phyloP scores from a whole-genome alignment of 345 rosid species.

The Chamaenerion angustifolium region DNA sequence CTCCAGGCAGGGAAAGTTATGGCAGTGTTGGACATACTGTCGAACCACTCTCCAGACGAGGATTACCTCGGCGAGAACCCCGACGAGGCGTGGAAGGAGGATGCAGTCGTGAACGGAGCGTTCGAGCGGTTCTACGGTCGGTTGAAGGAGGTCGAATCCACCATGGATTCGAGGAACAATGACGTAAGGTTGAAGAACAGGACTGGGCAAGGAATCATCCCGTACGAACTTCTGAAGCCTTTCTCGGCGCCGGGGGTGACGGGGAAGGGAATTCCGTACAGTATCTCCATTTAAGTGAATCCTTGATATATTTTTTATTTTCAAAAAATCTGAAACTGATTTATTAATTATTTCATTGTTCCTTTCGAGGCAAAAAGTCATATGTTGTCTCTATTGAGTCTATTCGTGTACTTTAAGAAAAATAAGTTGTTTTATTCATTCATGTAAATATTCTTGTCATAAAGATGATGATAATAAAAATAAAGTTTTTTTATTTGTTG shows the following conservation, averaged over 20 bases:
- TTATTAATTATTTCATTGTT: no score
- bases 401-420: no score
- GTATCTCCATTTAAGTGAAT: constrained; percentile 22
- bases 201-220: constrained; percentile 28
- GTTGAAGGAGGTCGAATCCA: constrained; percentile 24
- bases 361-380: no score
- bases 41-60: constrained; percentile 37
- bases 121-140: constrained; percentile 23
- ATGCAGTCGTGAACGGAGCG: constrained; percentile 19
- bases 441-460: no score
- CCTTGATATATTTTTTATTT: no score
- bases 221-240: constrained; percentile 36
- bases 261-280: constrained; percentile 36
- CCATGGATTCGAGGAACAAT: constrained; percentile 22
- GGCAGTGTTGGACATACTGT: constrained; percentile 26
- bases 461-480: no score
- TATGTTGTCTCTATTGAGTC: no score
- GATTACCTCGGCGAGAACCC: constrained; percentile 27
- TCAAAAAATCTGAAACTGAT: no score
- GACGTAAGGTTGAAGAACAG: constrained; percentile 18
- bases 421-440: no score
- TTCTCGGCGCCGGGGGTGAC: constrained; percentile 33
- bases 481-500: no score
- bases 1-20: constrained; percentile 11
- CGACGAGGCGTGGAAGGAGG: constrained; percentile 20